Conservation (phyloP, 1,139 yeast genomes). For the Magnusiomyces fungicola region DNA sequence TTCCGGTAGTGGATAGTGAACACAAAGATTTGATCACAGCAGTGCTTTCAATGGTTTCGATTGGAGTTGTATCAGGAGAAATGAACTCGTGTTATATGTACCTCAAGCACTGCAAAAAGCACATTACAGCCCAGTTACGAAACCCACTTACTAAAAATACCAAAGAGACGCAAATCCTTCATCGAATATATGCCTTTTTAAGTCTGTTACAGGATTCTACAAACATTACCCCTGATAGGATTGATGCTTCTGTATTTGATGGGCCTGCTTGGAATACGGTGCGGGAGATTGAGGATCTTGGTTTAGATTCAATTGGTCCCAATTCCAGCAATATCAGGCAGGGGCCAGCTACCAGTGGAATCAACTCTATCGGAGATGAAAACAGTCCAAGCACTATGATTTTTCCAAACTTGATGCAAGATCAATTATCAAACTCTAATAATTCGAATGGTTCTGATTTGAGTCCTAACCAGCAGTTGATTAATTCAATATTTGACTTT, state of each 20-base stretch:
- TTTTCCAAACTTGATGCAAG: no score
- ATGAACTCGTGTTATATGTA: conserved; percentile 80
- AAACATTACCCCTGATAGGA: conserved; percentile 20
- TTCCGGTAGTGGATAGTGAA: conserved; percentile 30
- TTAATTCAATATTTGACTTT: not conserved
- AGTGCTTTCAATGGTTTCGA: conserved; percentile 77
- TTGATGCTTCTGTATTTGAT: conserved; percentile 14
- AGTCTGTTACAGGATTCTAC: conserved; percentile 62
- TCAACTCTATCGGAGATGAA: no score
- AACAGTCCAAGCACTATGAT: no score
- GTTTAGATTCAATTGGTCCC: conserved; percentile 5
- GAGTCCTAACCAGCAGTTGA: not conserved
- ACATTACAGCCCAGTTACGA: conserved; percentile 48
- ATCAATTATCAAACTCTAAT: no score
- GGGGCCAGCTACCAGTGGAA: no score
- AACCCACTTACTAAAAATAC: conserved; percentile 56
- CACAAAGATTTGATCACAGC: conserved; percentile 83
- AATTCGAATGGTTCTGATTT: not conserved
- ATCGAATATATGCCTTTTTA: conserved; percentile 68
- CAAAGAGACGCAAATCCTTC: conserved; percentile 68
- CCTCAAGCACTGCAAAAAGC: conserved; percentile 67
- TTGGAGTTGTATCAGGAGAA: conserved; percentile 87
- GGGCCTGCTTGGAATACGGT: conserved; percentile 14
- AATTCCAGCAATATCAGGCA: no score
- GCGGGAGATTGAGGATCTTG: conserved; percentile 13